phyloP scores from a whole-genome alignment of 2,329 filamentous ascomycete genomes.

The Dryadomyces quercus-mongolicae region DNA sequence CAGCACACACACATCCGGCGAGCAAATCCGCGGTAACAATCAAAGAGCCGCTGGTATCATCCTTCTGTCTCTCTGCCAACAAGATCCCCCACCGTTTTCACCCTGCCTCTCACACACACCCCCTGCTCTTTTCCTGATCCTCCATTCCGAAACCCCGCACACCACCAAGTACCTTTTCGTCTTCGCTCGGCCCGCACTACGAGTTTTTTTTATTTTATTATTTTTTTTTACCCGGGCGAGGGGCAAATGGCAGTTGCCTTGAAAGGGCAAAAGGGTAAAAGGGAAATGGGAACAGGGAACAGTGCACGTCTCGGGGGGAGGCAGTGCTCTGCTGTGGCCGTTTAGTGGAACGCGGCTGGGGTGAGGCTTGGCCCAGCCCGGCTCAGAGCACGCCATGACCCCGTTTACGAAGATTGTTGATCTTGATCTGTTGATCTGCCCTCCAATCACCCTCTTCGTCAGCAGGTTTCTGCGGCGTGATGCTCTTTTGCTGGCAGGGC shows the following conservation, averaged over 20 bases:
- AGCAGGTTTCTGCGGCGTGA: background rate
- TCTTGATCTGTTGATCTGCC: background rate
- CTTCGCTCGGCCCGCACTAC: background rate
- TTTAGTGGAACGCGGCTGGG: background rate
- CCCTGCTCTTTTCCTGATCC: background rate
- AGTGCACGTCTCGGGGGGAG: background rate
- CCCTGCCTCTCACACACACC: constrained; percentile 7
- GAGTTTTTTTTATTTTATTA: background rate
- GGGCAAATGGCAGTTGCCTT: constrained; percentile 7
- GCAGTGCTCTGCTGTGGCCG: background rate
- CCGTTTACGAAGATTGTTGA: background rate
- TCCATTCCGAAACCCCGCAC: background rate
- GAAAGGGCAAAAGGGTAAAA: background rate
- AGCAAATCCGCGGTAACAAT: background rate
- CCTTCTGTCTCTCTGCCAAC: background rate
- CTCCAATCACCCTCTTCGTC: background rate
- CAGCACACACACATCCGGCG: too few species aligned
- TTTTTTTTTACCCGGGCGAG: background rate
- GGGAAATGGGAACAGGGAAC: background rate
- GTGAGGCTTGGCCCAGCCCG: background rate
- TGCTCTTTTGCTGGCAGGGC: background rate
- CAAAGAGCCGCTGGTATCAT: too few species aligned
- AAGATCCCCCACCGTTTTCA: background rate
- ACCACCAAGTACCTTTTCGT: background rate
- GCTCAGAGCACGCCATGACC: background rate